Evolutionary conservation across 257 asterid genomes (phyloP).

Genomic region (Solanum paucissectum): DNA sequence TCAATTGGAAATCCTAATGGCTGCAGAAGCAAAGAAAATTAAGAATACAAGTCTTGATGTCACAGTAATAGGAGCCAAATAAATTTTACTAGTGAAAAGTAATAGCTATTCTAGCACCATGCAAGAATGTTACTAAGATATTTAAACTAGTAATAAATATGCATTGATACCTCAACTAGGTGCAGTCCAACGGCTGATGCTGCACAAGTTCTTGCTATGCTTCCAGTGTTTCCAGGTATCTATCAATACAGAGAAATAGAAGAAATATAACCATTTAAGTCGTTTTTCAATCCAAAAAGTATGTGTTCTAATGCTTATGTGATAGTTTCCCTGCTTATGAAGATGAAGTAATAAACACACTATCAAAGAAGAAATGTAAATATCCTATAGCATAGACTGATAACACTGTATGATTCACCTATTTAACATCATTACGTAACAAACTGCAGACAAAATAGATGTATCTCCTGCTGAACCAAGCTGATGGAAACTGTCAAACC

Average conservation of each 20-base stretch:
- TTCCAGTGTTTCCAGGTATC: conserved; percentile 97
- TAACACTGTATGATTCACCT: background rate
- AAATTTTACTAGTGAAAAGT: background rate
- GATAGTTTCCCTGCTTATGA: background rate
- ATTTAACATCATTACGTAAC: background rate
- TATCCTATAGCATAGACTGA: background rate
- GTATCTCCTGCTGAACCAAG: background rate
- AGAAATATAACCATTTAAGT: conserved; percentile 10
- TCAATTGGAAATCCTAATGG: conserved; percentile 92
- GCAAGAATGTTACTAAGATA: background rate
- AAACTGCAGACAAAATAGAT: background rate
- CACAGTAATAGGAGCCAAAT: background rate
- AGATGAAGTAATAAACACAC: background rate
- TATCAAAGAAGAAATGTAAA: background rate
- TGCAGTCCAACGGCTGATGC: conserved; percentile 92
- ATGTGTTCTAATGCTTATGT: background rate
- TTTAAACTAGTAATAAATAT: background rate
- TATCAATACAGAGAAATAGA: conserved; percentile 20
- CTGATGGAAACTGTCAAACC: background rate
- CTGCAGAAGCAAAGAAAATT: conserved; percentile 28
- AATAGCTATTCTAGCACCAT: background rate
- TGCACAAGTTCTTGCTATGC: conserved; percentile 94
- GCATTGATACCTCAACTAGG: conserved; percentile 57
- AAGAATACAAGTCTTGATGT: background rate
- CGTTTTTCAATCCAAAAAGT: conserved; percentile 6